phyloP scores from a whole-genome alignment of 2,329 filamentous ascomycete genomes.

The Cercospora nicotianae region DNA sequence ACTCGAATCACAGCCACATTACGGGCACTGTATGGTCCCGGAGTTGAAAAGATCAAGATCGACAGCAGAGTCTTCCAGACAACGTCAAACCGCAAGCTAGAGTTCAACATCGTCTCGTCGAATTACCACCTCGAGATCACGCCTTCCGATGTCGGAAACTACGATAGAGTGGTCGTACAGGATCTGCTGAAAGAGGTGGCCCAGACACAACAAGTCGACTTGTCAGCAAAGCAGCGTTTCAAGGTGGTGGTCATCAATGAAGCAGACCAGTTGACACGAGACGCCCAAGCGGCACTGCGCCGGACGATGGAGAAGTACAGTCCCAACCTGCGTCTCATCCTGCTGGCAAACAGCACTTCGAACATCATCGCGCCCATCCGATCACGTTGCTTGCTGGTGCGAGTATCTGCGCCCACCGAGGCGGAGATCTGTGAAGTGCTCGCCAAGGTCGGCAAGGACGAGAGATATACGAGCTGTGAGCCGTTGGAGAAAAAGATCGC shows the following conservation, averaged over 20 bases:
- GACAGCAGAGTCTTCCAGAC: slow-evolving; percentile 96
- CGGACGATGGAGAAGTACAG: slow-evolving; percentile 99
- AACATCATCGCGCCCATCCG: slow-evolving; percentile 99
- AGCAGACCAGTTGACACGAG: slow-evolving; percentile 87
- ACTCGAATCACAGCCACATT: slow-evolving; percentile 93
- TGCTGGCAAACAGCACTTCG: slow-evolving; percentile 92
- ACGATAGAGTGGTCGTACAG: slow-evolving; percentile 93
- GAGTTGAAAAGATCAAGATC: slow-evolving; percentile 99
- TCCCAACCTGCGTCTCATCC: slow-evolving; percentile 85
- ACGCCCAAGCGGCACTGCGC: slow-evolving; percentile 91
- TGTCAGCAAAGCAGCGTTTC: slow-evolving; percentile 85
- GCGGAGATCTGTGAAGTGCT: slow-evolving; percentile 80
- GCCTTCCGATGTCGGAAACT: slow-evolving; percentile 92
- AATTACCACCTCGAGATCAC: slow-evolving; percentile 99
- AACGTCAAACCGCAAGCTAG: slow-evolving; percentile 88
- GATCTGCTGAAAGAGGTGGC: slow-evolving; percentile 96
- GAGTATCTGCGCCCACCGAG: slow-evolving; percentile 85
- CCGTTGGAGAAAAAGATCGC: slow-evolving; percentile 83
- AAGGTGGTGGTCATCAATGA: slow-evolving; percentile 99
- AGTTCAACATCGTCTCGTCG: slow-evolving; percentile 98
- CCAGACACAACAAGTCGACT: slow-evolving; percentile 98
- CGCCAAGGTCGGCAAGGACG: slow-evolving; percentile 68
- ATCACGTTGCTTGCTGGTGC: slow-evolving; percentile 83
- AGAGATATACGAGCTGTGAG: slow-evolving; percentile 76
- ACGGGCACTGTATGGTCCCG: slow-evolving; percentile 90